Conservation (phyloP, 176 grass and related monocot genomes). For the Bothriochloa decipiens region DNA sequence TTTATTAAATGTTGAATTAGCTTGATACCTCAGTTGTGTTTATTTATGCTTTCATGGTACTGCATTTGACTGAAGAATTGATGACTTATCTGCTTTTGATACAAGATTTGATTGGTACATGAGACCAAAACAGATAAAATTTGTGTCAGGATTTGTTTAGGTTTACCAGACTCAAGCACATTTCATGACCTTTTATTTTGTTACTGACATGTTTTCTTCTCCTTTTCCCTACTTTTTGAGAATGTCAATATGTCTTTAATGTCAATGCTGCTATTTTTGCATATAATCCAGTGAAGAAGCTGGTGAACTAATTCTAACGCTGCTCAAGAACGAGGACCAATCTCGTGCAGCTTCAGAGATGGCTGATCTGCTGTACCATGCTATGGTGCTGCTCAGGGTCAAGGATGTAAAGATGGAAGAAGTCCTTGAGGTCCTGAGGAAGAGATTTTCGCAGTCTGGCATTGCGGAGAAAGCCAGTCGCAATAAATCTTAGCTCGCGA, state of each 20-base stretch:
- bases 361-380: constrained; percentile 86
- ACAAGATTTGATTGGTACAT: background rate
- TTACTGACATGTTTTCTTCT: background rate
- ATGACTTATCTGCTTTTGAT: no score
- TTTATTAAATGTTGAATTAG: background rate
- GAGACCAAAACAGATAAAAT: background rate
- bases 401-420: constrained; percentile 81
- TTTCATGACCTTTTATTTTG: background rate
- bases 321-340: constrained; percentile 74
- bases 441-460: constrained; percentile 80
- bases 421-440: constrained; percentile 74
- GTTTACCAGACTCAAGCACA: background rate
- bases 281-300: constrained; percentile 71
- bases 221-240: background rate
- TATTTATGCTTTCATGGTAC: background rate
- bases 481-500: constrained; percentile 61
- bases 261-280: background rate
- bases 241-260: background rate
- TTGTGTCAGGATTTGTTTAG: constrained; percentile 15
- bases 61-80: background rate
- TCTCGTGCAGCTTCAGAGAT: constrained; percentile 69
- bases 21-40: background rate
- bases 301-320: constrained; percentile 69
- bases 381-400: constrained; percentile 78
- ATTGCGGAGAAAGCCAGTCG: constrained; percentile 85